phyloP scores from a whole-genome alignment of 202 grass and related monocot species.

The Saccharum hybrid region DNA sequence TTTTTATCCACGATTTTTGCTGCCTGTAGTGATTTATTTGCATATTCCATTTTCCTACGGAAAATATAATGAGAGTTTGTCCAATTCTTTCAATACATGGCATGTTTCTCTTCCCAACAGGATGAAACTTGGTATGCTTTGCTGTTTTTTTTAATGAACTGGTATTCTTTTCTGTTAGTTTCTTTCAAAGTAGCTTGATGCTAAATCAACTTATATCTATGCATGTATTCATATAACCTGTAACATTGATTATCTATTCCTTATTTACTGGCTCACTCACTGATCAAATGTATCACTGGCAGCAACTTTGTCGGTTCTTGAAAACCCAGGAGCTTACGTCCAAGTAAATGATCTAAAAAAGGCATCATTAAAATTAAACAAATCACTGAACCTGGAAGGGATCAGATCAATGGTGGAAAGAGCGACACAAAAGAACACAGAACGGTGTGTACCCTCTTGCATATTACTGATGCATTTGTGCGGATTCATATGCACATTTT shows the following conservation, averaged over 20 bases:
- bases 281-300: background rate
- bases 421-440: constrained; percentile 60
- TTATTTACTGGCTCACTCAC: constrained; percentile 6
- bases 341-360: constrained; percentile 58
- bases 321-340: constrained; percentile 45
- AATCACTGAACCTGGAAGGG: constrained; percentile 63
- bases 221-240: background rate
- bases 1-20: background rate
- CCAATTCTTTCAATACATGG: background rate
- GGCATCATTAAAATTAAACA: constrained; percentile 65
- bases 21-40: background rate
- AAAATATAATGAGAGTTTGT: background rate
- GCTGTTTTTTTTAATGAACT: background rate
- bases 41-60: background rate
- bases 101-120: background rate
- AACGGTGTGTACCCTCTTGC: constrained; percentile 51
- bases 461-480: constrained; percentile 23
- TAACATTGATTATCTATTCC: background rate
- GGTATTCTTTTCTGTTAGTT: background rate
- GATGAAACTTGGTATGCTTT: background rate
- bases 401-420: constrained; percentile 76
- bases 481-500: background rate
- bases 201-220: background rate
- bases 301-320: constrained; percentile 69
- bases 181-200: background rate